Base-by-base conservation (phyloP, 352 stramenopile genomes). In the Globisporangium paddicum region DNA sequence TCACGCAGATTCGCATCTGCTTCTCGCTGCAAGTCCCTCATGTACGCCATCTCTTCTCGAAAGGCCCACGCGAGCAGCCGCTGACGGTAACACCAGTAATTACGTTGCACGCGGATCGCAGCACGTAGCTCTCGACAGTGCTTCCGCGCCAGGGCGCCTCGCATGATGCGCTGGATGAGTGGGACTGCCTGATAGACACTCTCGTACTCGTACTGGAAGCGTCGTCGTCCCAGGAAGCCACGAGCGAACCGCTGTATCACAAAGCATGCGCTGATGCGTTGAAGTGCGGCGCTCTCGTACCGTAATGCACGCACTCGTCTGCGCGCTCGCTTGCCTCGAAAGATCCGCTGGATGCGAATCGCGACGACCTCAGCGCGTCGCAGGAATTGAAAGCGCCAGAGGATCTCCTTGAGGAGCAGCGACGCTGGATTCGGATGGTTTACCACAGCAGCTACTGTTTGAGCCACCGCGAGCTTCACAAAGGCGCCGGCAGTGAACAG, bases 381-480 rank as follows among this genome's bases (percentile, higher is more conserved):
- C 2, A 73, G 8, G 38, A 86, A 90, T 46, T 89, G 79, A 14
- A 92, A 18, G 19, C 68, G 76, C 80, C 82, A 92, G 21, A 83
- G 42, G 0, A 62, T 54, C 14, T 87, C 75, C 48, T 85, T 87
- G n/a, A 88, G 23, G 10, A 72, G 30, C 5, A 58, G 48, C 16
- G 78, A 82, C 1, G 79, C 49, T 3, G 66, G 62, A 32, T 89
- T 86, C 1, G 71, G 58, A 46, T 77, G 68, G 21, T 77, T 62
- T 0, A 85, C 56, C 9, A 68, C 23, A 2, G 13, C 57, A 16
- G 5, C 41, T 5, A 57, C 13, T 3, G 42, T 34, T 8, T 25
- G 25, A 5, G 13, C 30, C 11, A 47, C n/a, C 34, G 11, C 28
- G 23, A 21, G 7, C 28, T 37, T 38, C 4, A 55, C 11, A 25